Evolutionary conservation across 2,329 filamentous ascomycete genomes (phyloP).

Genomic region (Monilinia fructicola): DNA sequence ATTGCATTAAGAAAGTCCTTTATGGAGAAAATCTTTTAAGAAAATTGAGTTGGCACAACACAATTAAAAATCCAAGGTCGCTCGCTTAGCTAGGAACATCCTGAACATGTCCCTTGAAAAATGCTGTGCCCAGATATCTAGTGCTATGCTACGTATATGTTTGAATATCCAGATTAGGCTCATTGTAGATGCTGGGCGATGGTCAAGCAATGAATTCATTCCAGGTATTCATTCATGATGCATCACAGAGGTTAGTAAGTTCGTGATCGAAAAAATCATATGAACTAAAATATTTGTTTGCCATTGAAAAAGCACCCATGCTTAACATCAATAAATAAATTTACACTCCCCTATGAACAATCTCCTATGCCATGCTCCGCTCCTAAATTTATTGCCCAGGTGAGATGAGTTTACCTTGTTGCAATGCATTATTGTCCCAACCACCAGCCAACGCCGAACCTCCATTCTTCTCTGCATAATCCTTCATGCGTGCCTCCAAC

Average conservation of each 20-base stretch:
- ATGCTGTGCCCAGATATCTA: neutral
- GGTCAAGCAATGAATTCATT: neutral
- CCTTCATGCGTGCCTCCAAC: slow-evolving; percentile 84
- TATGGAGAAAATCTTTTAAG: neutral
- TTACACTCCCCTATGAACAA: slow-evolving; percentile 34
- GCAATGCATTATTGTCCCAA: slow-evolving; percentile 73
- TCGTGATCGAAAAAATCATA: neutral
- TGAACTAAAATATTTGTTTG: slow-evolving; percentile 22
- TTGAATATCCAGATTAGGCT: neutral
- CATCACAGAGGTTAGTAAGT: neutral
- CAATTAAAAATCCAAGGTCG: neutral
- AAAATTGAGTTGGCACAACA: slow-evolving; percentile 7
- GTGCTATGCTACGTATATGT: neutral
- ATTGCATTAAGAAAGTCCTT: neutral
- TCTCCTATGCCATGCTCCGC: slow-evolving; percentile 25
- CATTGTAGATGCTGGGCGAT: neutral
- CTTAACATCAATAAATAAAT: slow-evolving; percentile 39
- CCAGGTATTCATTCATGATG: neutral
- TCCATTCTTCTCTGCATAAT: slow-evolving; percentile 71
- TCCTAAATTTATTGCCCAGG: slow-evolving; percentile 75
- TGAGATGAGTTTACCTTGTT: slow-evolving; percentile 79
- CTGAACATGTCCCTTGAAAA: neutral
- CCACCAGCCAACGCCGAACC: slow-evolving; percentile 80
- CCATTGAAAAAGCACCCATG: slow-evolving; percentile 25
- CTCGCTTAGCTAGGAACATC: slow-evolving; percentile 15